Evolutionary conservation across 768 basidiomycete species (phyloP), one percentile per base, ranked within the genome.

Genomic region (Erythrobasidium yunnanense): DNA sequence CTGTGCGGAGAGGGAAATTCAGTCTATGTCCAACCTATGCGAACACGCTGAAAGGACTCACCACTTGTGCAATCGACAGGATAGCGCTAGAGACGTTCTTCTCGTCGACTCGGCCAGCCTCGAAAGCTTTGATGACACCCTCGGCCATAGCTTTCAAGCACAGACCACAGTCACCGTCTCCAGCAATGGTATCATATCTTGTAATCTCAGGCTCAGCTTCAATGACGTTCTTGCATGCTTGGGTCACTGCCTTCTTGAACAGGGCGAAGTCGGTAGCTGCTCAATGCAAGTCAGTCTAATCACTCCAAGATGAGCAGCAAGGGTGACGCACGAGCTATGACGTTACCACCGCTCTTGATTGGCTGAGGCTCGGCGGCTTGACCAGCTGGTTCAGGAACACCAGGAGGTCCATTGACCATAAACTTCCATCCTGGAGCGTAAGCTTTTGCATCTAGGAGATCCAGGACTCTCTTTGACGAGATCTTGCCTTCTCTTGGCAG

Each of bases 151-250:
- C 60, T 25, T 63, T 63, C 18, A 51, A 18, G 47, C 25, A 29
- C 27, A 32, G 17, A 5, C 60, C 60, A 25, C 47, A 49, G 22
- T 63, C 60, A 27, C 60, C 60, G 49, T 63, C 60, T 49, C 60
- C 60, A 17, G 60, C 60, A 57, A 96, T 85, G 65, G 82, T 85
- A 75, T 99, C 93, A 84, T 89, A 87, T 20, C 81, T 77, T 15
- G 92, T 96, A 68, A 99, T 90, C 70, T 91, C 90, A 1, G 87
- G 83, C 75, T 96, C 92, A 6, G 86, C 87, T 6, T 77, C 77
- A 66, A 90, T 82, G 67, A 96, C 77, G 1, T 83, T 83, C 20
- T 82, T 74, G 68, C 85, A 85, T 0, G 85, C 85, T 22, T 79
- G 78, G 71, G 79, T 77, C 32, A 92, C 77, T 18, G 81, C 81